These are phyloP conservation scores for Penicillium sp. DNA, from an alignment of 2,329 filamentous ascomycete genomes.

Conservation along the genomic window DNA sequence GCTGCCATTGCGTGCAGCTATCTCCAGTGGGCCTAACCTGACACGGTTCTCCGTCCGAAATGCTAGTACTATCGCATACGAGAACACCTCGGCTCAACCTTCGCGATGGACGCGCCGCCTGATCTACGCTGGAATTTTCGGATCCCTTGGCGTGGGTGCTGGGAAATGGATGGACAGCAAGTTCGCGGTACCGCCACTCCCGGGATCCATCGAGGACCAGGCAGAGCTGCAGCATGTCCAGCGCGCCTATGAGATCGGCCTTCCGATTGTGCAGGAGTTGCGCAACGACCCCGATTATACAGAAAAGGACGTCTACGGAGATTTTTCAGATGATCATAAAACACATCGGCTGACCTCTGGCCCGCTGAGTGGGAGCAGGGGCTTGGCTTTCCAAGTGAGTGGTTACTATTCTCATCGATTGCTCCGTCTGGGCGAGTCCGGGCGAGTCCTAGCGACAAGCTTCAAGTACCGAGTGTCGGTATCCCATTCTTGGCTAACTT, in stretches of 20 bases:
- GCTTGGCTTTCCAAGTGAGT: conserved; percentile 41
- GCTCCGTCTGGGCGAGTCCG: not conserved
- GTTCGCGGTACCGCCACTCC: conserved; percentile 25
- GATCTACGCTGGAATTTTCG: conserved; percentile 35
- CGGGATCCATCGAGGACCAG: conserved; percentile 35
- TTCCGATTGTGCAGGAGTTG: conserved; percentile 38
- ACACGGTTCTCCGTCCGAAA: conserved; percentile 16
- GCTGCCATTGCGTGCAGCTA: conserved; percentile 15
- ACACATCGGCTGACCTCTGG: conserved; percentile 37
- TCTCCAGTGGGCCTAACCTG: not conserved
- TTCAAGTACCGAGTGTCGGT: conserved; percentile 18
- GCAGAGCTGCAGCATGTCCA: conserved; percentile 29
- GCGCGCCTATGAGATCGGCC: conserved; percentile 28
- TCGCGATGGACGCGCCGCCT: conserved; percentile 36
- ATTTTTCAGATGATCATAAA: conserved; percentile 35
- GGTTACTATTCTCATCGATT: conserved; percentile 3
- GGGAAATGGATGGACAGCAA: conserved; percentile 25
- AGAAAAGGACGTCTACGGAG: conserved; percentile 38
- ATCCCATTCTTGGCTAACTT: conserved; percentile 15
- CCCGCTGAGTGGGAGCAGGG: conserved; percentile 38
- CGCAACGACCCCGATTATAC: conserved; percentile 38
- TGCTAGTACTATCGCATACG: conserved; percentile 19
- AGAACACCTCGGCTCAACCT: conserved; percentile 14
- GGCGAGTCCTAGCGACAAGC: conserved; percentile 7
- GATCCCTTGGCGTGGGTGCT: conserved; percentile 26